Evolutionary conservation across 2,329 filamentous ascomycete species (phyloP).

Genomic region (Chalaropsis ovoidea): DNA sequence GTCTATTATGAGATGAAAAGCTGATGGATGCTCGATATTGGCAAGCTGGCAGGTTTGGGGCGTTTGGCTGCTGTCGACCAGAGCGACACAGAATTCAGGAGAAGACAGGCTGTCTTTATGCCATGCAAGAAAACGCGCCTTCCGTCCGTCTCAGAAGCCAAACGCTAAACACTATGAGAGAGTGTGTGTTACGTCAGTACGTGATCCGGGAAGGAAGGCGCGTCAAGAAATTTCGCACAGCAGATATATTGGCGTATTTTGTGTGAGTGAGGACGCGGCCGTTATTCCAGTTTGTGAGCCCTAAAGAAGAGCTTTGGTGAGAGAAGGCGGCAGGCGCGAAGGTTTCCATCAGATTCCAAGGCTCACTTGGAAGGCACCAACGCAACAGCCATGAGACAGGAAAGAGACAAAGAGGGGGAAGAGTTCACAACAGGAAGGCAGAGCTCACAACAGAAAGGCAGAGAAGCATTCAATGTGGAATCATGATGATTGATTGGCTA

Average conservation of each 20-base stretch:
- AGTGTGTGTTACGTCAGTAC: no score
- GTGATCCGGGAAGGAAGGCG: neutral
- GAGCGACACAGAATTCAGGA: neutral
- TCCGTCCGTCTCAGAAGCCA: neutral
- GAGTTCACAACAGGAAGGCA: neutral
- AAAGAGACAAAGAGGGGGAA: neutral
- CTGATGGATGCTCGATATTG: neutral
- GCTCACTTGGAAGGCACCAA: neutral
- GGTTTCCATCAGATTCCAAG: neutral
- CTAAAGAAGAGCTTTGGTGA: neutral
- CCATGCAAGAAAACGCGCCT: neutral
- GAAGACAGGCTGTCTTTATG: neutral
- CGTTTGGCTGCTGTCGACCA: neutral
- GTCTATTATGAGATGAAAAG: neutral
- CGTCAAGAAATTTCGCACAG: neutral
- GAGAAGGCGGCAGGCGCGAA: neutral
- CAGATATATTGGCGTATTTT: neutral
- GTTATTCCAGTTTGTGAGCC: neutral
- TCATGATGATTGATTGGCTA: slow-evolving; percentile 4
- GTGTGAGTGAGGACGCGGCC: neutral
- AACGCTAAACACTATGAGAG: no score
- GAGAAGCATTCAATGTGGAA: neutral
- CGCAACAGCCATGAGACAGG: neutral
- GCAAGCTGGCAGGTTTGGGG: neutral
- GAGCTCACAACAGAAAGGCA: neutral